Evolutionary conservation across 371 early-diverging fungal genomes (phyloP), one percentile per base, ranked within the genome.

Genomic region (Smittium mucronatum): DNA sequence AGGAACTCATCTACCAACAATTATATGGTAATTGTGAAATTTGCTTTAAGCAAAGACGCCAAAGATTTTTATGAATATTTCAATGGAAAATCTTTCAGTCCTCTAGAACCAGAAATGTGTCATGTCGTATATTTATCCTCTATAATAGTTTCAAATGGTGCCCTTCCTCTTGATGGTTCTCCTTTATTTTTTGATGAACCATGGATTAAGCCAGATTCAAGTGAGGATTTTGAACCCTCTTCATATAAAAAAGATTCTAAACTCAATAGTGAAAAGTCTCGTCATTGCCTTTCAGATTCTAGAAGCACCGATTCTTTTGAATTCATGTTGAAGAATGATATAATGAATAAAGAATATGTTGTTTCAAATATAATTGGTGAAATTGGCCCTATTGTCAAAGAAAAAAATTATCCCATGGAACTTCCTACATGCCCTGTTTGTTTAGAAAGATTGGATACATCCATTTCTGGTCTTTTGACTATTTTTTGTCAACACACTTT

Each of bases 401-500:
- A 1, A 34, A 1, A 63, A 71, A 11, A 2, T 73, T 17, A 11
- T 26, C 47, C 59, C 28, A 57, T 30, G 5, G 93, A 94, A 74
- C 76, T 94, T 26, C 95, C 96, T 0, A 91, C 88, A 0, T 97
- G 97, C 71, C 93, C 96, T 0, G 93, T 95, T 2, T 97, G 97
- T 73, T 81, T 97, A 34, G 95, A 95, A 71, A 81, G 92, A 15
- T 87, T 97, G 87, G 95, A 95, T 77, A 82, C 89, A 15, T 75
- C 82, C 1, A 84, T 85, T 16, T 90, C 94, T 1, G 93, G 94
- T 0, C 73, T 97, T 58, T 69, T 94, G 69, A 93, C 94, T 2
- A 92, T 93, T 63, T 70, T 93, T n/a, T 97, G 96, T 73, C 93
- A 93, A 67, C 96, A 95, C 72, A 89, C 93, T 0, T 97, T 94